phyloP scores from a whole-genome alignment of 1,139 yeast species.

The Meyerozyma guilliermondii region DNA sequence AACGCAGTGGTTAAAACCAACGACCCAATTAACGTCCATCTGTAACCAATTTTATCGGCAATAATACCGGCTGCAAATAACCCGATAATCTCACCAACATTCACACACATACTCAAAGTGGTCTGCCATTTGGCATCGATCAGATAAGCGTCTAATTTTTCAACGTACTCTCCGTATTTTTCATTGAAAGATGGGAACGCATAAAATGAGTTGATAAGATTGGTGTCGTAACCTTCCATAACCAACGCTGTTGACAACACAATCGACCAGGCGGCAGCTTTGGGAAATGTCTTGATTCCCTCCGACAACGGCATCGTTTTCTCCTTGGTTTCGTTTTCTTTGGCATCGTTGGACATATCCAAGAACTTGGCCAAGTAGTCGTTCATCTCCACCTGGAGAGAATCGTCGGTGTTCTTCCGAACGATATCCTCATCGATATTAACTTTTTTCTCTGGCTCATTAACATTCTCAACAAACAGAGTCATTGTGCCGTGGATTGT shows the following conservation, averaged over 20 bases:
- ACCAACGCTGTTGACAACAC: constrained; percentile 35
- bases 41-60: constrained; percentile 44
- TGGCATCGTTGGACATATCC: constrained; percentile 13
- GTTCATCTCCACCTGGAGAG: constrained; percentile 13
- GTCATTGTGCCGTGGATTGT: no score
- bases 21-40: constrained; percentile 36
- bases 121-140: constrained; percentile 47
- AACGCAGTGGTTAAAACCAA: constrained; percentile 31
- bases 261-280: constrained; percentile 42
- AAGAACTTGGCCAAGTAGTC: constrained; percentile 11
- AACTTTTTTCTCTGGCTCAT: neutral
- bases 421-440: constrained; percentile 9
- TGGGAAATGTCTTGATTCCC: constrained; percentile 22
- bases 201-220: constrained; percentile 33
- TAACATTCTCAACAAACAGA: no score
- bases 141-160: constrained; percentile 17
- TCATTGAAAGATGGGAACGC: constrained; percentile 36
- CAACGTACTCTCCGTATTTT: constrained; percentile 29
- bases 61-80: constrained; percentile 38
- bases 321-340: constrained; percentile 14
- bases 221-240: constrained; percentile 47
- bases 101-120: constrained; percentile 38
- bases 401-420: constrained; percentile 14
- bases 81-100: constrained; percentile 45
- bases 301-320: constrained; percentile 13